Evolutionary conservation across 1,284 basidiomycete genomes (phyloP).

Genomic region (Marasmius oreades): DNA sequence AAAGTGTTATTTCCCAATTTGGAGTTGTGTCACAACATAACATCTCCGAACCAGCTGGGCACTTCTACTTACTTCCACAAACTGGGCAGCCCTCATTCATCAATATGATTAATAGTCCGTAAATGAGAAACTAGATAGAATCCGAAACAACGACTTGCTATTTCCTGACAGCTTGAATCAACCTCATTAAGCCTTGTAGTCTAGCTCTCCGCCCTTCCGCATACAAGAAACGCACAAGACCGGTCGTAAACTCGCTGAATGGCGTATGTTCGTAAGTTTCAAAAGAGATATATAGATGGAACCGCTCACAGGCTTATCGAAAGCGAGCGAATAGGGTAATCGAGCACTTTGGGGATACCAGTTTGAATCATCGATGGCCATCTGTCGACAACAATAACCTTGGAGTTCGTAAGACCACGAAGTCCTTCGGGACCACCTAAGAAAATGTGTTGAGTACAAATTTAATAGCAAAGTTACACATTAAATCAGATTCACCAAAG

Average conservation of each 20-base stretch:
- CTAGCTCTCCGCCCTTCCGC: conserved; percentile 65
- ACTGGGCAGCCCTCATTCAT: no score
- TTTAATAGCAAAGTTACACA: background rate
- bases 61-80: background rate
- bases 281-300: no score
- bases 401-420: conserved; percentile 80
- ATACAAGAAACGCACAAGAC: conserved; percentile 72
- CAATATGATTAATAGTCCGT: no score
- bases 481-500: conserved; percentile 53
- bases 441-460: background rate
- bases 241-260: conserved; percentile 73
- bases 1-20: background rate
- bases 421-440: conserved; percentile 90
- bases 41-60: background rate
- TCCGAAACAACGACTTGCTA: conserved; percentile 9
- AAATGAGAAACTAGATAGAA: background rate
- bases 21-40: background rate
- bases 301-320: conserved; percentile 75
- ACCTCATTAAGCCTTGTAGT: conserved; percentile 47
- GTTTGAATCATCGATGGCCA: conserved; percentile 84
- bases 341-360: conserved; percentile 78
- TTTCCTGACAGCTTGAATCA: conserved; percentile 29
- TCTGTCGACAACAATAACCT: conserved; percentile 83
- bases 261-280: conserved; percentile 11
- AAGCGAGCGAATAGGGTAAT: conserved; percentile 84